Percentiles rank a stretch among this genome's conserved stretches.
Conservation (phyloP, 768 basidiomycete genomes). For the Mycena capillaripes region DNA sequence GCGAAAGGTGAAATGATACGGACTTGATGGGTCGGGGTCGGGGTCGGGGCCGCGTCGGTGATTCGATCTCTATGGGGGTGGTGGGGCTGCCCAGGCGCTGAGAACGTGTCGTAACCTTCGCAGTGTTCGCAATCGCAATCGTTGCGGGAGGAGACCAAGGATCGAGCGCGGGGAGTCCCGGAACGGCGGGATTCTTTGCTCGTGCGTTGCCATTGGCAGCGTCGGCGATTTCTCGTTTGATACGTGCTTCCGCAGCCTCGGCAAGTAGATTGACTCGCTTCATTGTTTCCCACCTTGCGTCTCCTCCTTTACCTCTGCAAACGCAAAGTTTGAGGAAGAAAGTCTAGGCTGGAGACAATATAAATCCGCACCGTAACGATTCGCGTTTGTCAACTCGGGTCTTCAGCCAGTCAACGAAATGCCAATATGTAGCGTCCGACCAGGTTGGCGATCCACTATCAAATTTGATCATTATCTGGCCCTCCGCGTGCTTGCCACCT, state of each 20-base stretch:
- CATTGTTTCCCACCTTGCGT: conserved; percentile 11
- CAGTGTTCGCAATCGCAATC: conserved; percentile 16
- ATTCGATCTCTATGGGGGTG: conserved; percentile 27
- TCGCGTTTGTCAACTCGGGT: background rate
- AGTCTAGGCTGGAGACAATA: background rate
- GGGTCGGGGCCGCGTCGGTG: conserved; percentile 7
- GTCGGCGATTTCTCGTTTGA: background rate
- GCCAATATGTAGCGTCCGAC: conserved; percentile 22
- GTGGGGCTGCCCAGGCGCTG: conserved; percentile 3
- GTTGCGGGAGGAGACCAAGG: conserved; percentile 15
- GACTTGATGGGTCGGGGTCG: conserved; percentile 3
- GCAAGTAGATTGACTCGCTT: background rate
- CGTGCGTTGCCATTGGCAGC: background rate
- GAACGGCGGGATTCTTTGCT: conserved; percentile 5
- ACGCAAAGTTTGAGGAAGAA: background rate
- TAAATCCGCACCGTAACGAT: conserved; percentile 2
- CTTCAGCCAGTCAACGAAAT: conserved; percentile 20
- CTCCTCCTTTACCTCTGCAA: conserved; percentile 5
- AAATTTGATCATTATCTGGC: conserved; percentile 39
- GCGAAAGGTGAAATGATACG: background rate
- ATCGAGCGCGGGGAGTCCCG: conserved; percentile 15
- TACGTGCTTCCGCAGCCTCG: background rate
- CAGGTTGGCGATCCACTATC: conserved; percentile 31
- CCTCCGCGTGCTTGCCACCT: conserved; percentile 32
- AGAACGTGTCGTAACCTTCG: background rate